These are phyloP conservation scores for Beauveria australis DNA, from an alignment of 2,329 filamentous ascomycete species.

Conservation along the genomic window DNA sequence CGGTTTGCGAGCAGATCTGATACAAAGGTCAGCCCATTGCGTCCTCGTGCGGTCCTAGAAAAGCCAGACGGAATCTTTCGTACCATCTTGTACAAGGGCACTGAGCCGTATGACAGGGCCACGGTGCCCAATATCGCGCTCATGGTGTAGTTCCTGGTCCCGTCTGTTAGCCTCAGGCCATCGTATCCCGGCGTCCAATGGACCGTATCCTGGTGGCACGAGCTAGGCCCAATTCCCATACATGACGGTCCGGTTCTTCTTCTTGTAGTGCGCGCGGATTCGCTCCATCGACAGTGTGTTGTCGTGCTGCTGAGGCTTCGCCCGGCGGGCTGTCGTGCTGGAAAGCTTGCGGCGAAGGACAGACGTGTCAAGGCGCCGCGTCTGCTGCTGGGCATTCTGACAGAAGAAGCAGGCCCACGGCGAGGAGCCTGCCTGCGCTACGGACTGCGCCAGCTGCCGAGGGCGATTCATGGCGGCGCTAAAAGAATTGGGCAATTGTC, in stretches of 20 bases:
- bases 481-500: background rate
- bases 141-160: constrained; percentile 59
- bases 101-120: constrained; percentile 72
- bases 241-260: constrained; percentile 57
- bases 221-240: constrained; percentile 16
- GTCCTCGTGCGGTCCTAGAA: background rate
- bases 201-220: background rate
- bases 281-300: constrained; percentile 47
- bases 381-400: constrained; percentile 24
- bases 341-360: constrained; percentile 25
- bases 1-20: constrained; percentile 74
- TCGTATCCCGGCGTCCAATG: background rate
- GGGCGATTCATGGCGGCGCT: constrained; percentile 30
- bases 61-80: constrained; percentile 7
- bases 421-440: constrained; percentile 18
- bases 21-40: background rate
- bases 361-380: constrained; percentile 17
- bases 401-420: constrained; percentile 32
- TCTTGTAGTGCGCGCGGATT: constrained; percentile 54
- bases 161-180: background rate
- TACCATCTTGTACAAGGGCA: constrained; percentile 84
- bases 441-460: constrained; percentile 27
- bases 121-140: constrained; percentile 74
- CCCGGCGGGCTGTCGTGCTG: constrained; percentile 19
- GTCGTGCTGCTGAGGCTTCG: constrained; percentile 18